Evolutionary conservation across 805 yeast species (phyloP).

Genomic region (Metschnikowia cubensis): DNA sequence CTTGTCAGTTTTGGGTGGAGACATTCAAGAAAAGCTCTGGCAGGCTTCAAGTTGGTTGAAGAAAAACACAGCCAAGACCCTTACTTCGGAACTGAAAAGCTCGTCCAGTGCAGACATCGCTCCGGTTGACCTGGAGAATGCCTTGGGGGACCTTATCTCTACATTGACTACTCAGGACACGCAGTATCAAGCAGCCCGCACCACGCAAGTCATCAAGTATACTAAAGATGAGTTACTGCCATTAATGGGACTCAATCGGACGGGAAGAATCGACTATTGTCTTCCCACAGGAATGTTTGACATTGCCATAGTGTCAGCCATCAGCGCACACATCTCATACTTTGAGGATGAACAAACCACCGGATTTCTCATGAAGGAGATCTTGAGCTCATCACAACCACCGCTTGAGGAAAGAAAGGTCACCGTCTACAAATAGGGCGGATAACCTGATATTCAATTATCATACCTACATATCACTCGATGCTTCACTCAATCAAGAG

Average conservation of each 20-base stretch:
- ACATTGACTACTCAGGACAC: constrained; percentile 19
- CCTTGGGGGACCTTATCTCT: constrained; percentile 38
- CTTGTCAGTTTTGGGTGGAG: constrained; percentile 38
- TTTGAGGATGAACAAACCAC: constrained; percentile 85
- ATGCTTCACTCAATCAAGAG: constrained; percentile 39
- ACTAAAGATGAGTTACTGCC: constrained; percentile 25
- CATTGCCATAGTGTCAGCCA: constrained; percentile 71
- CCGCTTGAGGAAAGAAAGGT: constrained; percentile 29
- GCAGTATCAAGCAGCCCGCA: constrained; percentile 19
- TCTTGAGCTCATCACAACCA: constrained; percentile 27
- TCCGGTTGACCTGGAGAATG: constrained; percentile 27
- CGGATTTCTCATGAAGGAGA: constrained; percentile 65
- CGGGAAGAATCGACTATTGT: constrained; percentile 79
- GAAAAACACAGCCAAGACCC: constrained; percentile 6
- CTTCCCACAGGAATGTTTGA: constrained; percentile 77
- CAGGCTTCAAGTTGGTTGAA: constrained; percentile 37
- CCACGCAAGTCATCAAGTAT: constrained; percentile 25
- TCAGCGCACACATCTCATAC: constrained; percentile 85
- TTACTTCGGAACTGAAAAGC: background rate
- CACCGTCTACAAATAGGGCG: constrained; percentile 17
- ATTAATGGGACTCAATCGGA: constrained; percentile 52
- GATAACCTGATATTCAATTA: background rate
- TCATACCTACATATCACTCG: background rate
- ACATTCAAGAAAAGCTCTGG: constrained; percentile 29
- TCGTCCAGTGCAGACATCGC: constrained; percentile 13